Conservation (phyloP, 805 yeast species). For the Kuraishia capsulata region DNA sequence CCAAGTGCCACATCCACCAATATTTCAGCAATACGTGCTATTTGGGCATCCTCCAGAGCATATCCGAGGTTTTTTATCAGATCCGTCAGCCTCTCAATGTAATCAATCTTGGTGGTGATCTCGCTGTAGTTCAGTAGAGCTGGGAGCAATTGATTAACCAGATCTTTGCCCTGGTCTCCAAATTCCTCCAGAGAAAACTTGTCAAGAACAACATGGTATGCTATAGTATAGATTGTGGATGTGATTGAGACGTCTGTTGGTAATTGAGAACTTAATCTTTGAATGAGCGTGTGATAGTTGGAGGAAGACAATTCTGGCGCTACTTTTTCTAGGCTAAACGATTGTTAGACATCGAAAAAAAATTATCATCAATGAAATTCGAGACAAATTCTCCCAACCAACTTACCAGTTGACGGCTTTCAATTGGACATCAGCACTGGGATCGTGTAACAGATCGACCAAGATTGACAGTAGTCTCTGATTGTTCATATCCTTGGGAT, state of each 20-base stretch:
- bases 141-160: constrained; percentile 28
- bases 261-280: constrained; percentile 12
- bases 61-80: constrained; percentile 35
- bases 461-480: constrained; percentile 10
- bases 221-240: constrained; percentile 44
- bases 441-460: constrained; percentile 35
- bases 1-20: constrained; percentile 27
- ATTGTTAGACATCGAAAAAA: neutral
- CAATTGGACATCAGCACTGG: constrained; percentile 63
- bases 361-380: neutral
- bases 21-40: constrained; percentile 12
- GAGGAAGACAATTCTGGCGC: constrained; percentile 27
- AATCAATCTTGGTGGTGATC: constrained; percentile 33
- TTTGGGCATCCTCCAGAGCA: constrained; percentile 14
- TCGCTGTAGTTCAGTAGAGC: constrained; percentile 17
- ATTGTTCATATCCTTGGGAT: constrained; percentile 11
- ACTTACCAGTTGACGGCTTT: constrained; percentile 51
- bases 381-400: neutral
- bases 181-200: neutral
- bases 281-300: constrained; percentile 21
- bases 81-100: constrained; percentile 53
- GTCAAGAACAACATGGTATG: constrained; percentile 34
- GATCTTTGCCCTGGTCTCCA: constrained; percentile 5
- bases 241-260: constrained; percentile 25
- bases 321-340: constrained; percentile 15